Base-by-base conservation (phyloP, 768 basidiomycete species). In the Rhizopogon sp. region DNA sequence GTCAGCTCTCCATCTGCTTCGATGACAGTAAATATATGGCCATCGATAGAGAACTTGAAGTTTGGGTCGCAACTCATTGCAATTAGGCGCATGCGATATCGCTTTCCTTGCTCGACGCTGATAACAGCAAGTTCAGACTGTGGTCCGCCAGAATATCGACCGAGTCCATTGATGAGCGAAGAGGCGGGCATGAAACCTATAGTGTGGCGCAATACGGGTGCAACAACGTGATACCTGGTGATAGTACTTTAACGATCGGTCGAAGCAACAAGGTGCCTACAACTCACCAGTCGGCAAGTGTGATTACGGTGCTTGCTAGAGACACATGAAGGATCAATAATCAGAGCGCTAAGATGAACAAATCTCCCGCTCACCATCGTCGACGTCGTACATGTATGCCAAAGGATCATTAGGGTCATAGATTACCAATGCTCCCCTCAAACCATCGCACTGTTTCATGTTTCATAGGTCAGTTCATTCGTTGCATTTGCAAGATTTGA, bases 31-130 rank as follows among this genome's bases (percentile, higher is more conserved):
- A 79, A 62, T 1, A 42, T 56, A 52, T 81, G 79, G 1, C 69
- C 70, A 56, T 79, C 76, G 54, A 80, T 75, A 2, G 72, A 72
- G 63, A 80, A 76, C 16, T 60, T 66, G 62, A 70, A 81, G 62
- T 62, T 68, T 0, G 66, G 70, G 29, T 76, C 73, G 55, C 80
- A 80, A 0, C 78, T 73, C 16, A 74, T 66, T 20, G 61, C 64
- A 10, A 76, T 43, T 2, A 75, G 44, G 5, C 74, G 72, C 58
- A 72, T 64, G 22, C 75, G 68, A 61, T 74, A 78, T 5, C 75
- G 69, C 39, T 62, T 64, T 3, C 67, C 70, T 0, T 44, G 46
- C 16, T 60, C 43, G 44, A 76, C 53, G 60, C 62, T 69, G 57
- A 79, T 59, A 3, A 77, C 64, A 6, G 74, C 55, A 2, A 76